Evolutionary conservation across 176 grass and related monocot genomes (phyloP), one percentile per base, ranked within the genome.

Genomic region (Lolium rigidum): DNA sequence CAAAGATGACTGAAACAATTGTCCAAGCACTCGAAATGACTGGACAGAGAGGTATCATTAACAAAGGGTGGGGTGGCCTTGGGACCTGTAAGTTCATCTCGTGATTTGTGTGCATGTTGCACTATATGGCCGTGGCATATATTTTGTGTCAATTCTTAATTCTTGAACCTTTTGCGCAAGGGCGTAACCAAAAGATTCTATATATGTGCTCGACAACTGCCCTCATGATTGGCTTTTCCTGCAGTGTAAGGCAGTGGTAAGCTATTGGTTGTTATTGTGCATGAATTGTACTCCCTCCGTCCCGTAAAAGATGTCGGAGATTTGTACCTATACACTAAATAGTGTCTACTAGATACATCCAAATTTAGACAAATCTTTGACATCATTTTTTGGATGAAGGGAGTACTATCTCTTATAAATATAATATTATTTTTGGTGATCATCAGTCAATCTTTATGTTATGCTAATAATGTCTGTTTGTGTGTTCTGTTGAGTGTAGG

Each of bases 41-140:
- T 78, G 76, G 90, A 41, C 97, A 98, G 60, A 92, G 97, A 94
- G 94, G 97, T 16, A 94, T 98, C 65, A 98, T 98, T 88, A 95
- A 96, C 86, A 98, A 98, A 78, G 94, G 97, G 5, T 98, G 94
- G 97, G 94, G 94, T 86, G 94, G 97, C n/a, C 97, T 98, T 81
- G 97, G 97, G 67, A 96, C 84, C 54, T 93, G 97, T 98, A 94
- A 91, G 93, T 85, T 87, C 14, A 28, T 68, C 31, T 84, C 10
- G 28, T 78, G 22, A 70, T 11, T 56, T 87, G 13, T 83, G 37
- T 22, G 26, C 13, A 84, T 77, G 17, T 88, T 89, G 1, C 57
- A 50, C 20, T 35, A 41, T 83, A 73, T 74, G 39, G 83, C 72
- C 35, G 44, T 82, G 22, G 17, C 41, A 58, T 76, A 70, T 64